Base-by-base conservation (phyloP, 2,329 filamentous ascomycete genomes). In the Colletotrichum neosansevieriae region DNA sequence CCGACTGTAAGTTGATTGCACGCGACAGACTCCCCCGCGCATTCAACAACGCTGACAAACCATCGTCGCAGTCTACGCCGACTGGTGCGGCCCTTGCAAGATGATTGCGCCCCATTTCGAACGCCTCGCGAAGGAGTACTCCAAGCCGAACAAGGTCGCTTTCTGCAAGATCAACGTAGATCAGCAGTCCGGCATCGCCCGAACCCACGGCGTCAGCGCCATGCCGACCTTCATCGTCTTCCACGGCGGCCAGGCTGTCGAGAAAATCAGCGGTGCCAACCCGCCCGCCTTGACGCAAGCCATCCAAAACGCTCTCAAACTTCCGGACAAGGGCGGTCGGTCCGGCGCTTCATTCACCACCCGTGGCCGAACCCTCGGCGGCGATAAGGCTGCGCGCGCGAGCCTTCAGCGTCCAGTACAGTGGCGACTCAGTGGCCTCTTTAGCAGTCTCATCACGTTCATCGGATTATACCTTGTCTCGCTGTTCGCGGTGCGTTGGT, bases 221-320 rank as follows among this genome's bases (percentile, higher is more conserved):
- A 94, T 97, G 90, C 96, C 96, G 6, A 98, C 96, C 59, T 98
- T 99, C 82, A 88, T 98, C 78, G 90, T 98, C 80, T 94, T 94
- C 85, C 91, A 93, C 81, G 89, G 88, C 76, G 91, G 91, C 74
- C 84, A 86, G 72, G 88, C 91, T 74, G 86, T 92, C 76, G 87
- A 93, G 72, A 94, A 92, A 36, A 89, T 97, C 76, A 87, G 88
- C 75, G 96, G 96, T 74, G 94, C 94, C 38, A 92, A 97, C 81
- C 88, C 90, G 1, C 85, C 89, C 11, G 90, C 89, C 58, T 88
- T 99, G 49, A 91, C 90, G 40, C 86, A 89, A 63, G 93, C 92
- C 24, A 90, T 98, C 71, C 90, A 91, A 74, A 92, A 92, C 77
- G 88, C 88, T 3, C 82, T 89, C 58, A 88, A 87, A 76, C 81